Percentiles rank a stretch among this genome's conserved stretches.
phyloP scores from a whole-genome alignment of 192 early-diverging fungal genomes.

The Coemansia sp. region DNA sequence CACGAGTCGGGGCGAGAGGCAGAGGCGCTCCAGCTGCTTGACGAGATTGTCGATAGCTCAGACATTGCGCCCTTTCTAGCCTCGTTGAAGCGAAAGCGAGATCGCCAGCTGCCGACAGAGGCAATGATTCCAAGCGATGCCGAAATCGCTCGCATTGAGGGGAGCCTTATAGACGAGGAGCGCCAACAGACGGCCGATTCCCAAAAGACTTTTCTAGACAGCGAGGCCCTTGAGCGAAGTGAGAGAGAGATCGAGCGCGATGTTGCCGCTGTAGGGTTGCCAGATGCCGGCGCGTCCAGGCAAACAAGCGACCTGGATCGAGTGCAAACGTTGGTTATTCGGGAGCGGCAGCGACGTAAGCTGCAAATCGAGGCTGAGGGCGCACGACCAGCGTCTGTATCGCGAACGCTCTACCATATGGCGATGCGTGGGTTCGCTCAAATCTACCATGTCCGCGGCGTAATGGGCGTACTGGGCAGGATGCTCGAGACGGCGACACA shows the following conservation, averaged over 20 bases:
- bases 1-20: constrained; percentile 37
- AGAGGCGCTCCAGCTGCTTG: constrained; percentile 46
- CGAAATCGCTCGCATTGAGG: constrained; percentile 46
- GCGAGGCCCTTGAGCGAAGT: not conserved
- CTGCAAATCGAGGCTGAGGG: not conserved
- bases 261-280: not conserved
- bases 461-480: constrained; percentile 40
- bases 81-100: not conserved
- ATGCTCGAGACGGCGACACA: constrained; percentile 49
- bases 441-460: constrained; percentile 48
- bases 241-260: constrained; percentile 2
- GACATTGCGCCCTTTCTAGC: constrained; percentile 40
- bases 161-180: constrained; percentile 10
- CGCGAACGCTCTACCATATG: constrained; percentile 49
- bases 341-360: constrained; percentile 20
- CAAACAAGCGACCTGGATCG: constrained; percentile 5
- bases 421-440: constrained; percentile 55
- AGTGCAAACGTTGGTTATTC: constrained; percentile 29
- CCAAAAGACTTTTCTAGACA: not conserved
- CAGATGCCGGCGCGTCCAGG: not conserved
- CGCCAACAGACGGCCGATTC: not conserved
- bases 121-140: constrained; percentile 38
- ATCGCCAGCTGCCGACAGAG: constrained; percentile 1
- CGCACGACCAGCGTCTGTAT: constrained; percentile 11
- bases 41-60: constrained; percentile 40